Evolutionary conservation across 2,329 filamentous ascomycete genomes (phyloP).

Genomic region (Ceratocystis cacaofunesta): DNA sequence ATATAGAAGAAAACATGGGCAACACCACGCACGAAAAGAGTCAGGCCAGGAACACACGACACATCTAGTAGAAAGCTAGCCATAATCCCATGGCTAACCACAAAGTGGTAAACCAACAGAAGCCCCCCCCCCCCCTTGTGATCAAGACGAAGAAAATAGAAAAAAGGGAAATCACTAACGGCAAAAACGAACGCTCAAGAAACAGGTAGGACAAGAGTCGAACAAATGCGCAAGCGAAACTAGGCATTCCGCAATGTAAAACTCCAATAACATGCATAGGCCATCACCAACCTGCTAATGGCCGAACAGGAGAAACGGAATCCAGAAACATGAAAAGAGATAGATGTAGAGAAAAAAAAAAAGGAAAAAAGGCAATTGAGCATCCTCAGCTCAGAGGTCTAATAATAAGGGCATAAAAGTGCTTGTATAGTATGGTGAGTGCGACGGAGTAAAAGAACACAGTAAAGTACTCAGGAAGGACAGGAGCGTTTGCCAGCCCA

Average conservation of each 20-base stretch:
- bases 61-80: not conserved
- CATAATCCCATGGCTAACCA: not conserved
- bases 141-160: constrained; percentile 19
- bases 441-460: not conserved
- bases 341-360: not conserved
- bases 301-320: not conserved
- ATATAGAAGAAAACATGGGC: constrained; percentile 12
- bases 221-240: not conserved
- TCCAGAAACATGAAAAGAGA: not conserved
- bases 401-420: not conserved
- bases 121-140: constrained; percentile 15
- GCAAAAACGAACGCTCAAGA: not conserved
- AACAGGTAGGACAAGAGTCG: not conserved
- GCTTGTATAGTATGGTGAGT: not conserved
- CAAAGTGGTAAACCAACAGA: constrained; percentile 18
- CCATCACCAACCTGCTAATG: constrained; percentile 1
- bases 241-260: not conserved
- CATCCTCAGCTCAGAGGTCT: not conserved
- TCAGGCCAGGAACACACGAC: constrained; percentile 8
- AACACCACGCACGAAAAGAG: not conserved
- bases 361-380: not conserved
- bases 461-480: constrained; percentile 10
- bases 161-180: constrained; percentile 7
- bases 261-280: not conserved
- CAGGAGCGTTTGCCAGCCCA: not conserved